Base-by-base conservation (phyloP, 768 basidiomycete genomes). In the Kwoniella shandongensis region DNA sequence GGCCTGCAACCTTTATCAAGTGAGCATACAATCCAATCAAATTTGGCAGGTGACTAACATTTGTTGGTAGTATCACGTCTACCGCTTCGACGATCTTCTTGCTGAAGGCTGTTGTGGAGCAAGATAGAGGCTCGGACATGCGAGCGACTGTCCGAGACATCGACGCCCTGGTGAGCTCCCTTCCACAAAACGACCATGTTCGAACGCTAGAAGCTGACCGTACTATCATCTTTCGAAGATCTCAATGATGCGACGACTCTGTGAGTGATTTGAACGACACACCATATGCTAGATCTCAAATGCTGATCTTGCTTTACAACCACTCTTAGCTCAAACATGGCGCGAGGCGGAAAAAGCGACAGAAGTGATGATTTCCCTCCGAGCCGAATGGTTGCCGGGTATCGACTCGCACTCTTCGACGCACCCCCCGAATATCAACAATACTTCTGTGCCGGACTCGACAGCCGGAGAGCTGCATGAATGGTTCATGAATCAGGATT, bases 401-500 rank as follows among this genome's bases (percentile, higher is more conserved):
- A n/a, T 42, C 40, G 40, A 23, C 40, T 23, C 17, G n/a, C 40
- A n/a, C 8, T 18, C 40, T n/a, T 42, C 40, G n/a, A n/a, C n/a
- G n/a, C 22, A 42, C n/a, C 40, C 40, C 40, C 40, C 40, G 22
- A 6, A 42, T 6, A 42, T 17, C 8, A 42, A 5, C 40, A 17
- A 5, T 17, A 23, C 6, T 8, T 6, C 40, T 6, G 22, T 42
- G 40, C 7, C n/a, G 8, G 40, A 42, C n/a, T 6, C 22, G 40
- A 8, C 40, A 8, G n/a, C n/a, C n/a, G 40, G 40, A 6, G 40
- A 42, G 40, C 40, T 42, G n/a, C 40, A 42, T 23, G 40, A 42
- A 8, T 42, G 40, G 40, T 42, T 42, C n/a, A 42, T 42, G 40
- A 42, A 42, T 42, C 40, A 42, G 40, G 40, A 42, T 23, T 42